Evolutionary conservation across 2,329 filamentous ascomycete genomes (phyloP).

Genomic region (Chaetoscypha palmicola): DNA sequence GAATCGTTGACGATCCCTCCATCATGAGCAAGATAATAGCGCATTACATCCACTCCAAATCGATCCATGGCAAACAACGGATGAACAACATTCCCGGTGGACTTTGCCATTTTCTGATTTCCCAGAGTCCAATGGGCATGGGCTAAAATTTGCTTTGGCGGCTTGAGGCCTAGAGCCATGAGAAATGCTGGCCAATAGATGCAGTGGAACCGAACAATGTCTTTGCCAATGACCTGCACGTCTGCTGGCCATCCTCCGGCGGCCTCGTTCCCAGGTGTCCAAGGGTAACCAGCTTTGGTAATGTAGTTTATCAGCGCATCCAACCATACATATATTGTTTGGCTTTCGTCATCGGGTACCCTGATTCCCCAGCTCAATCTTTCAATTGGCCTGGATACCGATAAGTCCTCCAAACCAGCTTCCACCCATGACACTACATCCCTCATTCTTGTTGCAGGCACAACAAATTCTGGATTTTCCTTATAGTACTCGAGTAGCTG

Average conservation of each 20-base stretch:
- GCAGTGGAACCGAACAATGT: conserved; percentile 93
- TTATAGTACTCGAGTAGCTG: conserved; percentile 71
- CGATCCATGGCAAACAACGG: conserved; percentile 86
- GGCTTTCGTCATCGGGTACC: conserved; percentile 74
- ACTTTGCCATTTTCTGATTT: conserved; percentile 93
- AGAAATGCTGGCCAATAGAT: conserved; percentile 98
- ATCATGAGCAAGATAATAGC: conserved; percentile 80
- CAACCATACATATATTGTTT: conserved; percentile 98
- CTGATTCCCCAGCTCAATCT: conserved; percentile 82
- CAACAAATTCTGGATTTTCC: conserved; percentile 70
- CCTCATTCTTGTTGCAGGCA: conserved; percentile 65
- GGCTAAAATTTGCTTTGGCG: conserved; percentile 73
- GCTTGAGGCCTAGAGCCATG: conserved; percentile 74
- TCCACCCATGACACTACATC: conserved; percentile 72
- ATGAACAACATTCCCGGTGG: conserved; percentile 88
- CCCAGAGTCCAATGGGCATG: conserved; percentile 96
- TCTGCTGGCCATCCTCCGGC: conserved; percentile 79
- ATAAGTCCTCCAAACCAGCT: conserved; percentile 76
- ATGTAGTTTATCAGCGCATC: conserved; percentile 94
- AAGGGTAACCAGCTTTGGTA: conserved; percentile 81
- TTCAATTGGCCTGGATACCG: conserved; percentile 73
- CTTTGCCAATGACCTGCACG: conserved; percentile 89
- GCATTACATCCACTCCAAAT: conserved; percentile 80
- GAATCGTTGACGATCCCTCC: conserved; percentile 72
- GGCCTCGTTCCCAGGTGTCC: conserved; percentile 57